phyloP scores from a whole-genome alignment of 2,329 filamentous ascomycete genomes.

The Escovopsis sp. region DNA sequence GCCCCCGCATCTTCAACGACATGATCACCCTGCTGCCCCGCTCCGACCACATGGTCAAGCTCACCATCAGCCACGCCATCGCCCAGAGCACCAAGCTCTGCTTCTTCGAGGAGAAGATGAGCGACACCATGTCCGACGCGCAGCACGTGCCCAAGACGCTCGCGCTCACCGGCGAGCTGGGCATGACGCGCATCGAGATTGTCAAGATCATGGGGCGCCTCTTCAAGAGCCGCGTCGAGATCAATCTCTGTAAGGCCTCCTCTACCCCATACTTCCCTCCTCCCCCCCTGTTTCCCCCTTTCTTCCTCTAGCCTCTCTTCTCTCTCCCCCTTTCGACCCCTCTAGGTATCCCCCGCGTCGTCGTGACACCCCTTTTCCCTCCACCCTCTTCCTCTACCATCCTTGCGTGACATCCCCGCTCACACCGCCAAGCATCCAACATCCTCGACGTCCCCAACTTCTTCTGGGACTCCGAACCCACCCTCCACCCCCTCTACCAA shows the following conservation, averaged over 20 bases:
- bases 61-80: conserved; percentile 94
- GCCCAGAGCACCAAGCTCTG: conserved; percentile 93
- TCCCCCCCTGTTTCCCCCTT: too few relatives aligned
- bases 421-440: conserved; percentile 52
- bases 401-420: not conserved
- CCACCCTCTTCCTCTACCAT: too few relatives aligned
- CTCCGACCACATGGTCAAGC: conserved; percentile 94
- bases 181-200: conserved; percentile 84
- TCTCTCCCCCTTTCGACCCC: too few relatives aligned
- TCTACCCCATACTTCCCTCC: not conserved
- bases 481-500: conserved; percentile 81
- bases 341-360: too few relatives aligned
- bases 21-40: conserved; percentile 94
- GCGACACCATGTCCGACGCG: conserved; percentile 80
- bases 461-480: conserved; percentile 97
- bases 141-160: conserved; percentile 83
- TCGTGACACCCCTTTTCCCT: too few relatives aligned
- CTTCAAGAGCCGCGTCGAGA: conserved; percentile 89
- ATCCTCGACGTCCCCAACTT: conserved; percentile 93
- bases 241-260: conserved; percentile 70
- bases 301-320: too few relatives aligned
- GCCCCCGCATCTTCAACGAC: conserved; percentile 91
- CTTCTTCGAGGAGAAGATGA: conserved; percentile 94
- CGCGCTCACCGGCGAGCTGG: conserved; percentile 75
- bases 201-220: conserved; percentile 79